Evolutionary conservation across 805 yeast genomes (phyloP), one percentile per base, ranked within the genome.

Genomic region (Candida ortonii): DNA sequence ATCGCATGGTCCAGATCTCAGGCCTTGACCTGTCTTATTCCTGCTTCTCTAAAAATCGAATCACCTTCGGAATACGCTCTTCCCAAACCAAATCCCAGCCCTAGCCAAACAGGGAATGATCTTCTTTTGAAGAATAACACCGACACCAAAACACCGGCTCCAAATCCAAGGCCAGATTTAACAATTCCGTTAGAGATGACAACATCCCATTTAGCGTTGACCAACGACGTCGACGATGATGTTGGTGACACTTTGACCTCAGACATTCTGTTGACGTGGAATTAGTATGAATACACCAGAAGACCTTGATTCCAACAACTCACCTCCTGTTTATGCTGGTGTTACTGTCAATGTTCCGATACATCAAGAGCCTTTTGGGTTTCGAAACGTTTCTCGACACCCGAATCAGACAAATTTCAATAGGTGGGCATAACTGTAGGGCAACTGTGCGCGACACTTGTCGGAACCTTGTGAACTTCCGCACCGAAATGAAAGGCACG

Each of bases 41-140:
- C 95, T 44, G 82, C 85, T 37, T 72, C 68, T 68, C 97, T 82
- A 76, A 93, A 90, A 38, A 89, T 84, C 42, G 97, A 94, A 58
- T 93, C 97, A 43, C 97, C 98, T 69, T 93, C 99, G 42, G 97
- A 80, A 65, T 88, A 93, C 35, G 96, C 96, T 70, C 96, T 83
- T 47, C 99, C 99, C 44, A 89, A 74, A 49, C 99, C 99, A 55
- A 93, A 90, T 23, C 99, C 99, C 46, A 88, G 67, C 47, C 98
- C 98, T 43, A 90, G 65, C 95, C 97, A 89, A 26, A 90, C 97
- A 36, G 98, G 98, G 79, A 88, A 93, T 7, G 96, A 74, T 65
- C 97, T 80, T 72, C 97, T 85, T 63, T 75, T 86, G 72, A 93
- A 93, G 38, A 93, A 66, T 41, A 93, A 65, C 27, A 89, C 94